Percentiles rank a stretch among this genome's conserved stretches.
These are phyloP conservation scores for Ampelocalamus luodianensis DNA, from an alignment of 176 grass and related monocot genomes.

Conservation along the genomic window DNA sequence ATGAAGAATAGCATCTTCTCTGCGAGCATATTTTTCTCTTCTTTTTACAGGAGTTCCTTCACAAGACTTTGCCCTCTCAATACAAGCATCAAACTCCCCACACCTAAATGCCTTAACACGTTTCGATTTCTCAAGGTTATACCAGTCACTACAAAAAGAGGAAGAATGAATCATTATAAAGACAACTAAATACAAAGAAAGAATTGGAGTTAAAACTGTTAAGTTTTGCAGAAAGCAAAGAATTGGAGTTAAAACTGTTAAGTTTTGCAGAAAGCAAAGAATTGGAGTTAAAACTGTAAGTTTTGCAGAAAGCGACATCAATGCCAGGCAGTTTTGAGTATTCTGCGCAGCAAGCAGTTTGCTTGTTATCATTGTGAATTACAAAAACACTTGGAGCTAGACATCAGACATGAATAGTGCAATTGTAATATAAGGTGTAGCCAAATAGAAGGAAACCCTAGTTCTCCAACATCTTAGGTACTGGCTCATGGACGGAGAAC, in stretches of 20 bases:
- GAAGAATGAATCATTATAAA: slow-evolving; percentile 31
- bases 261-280: background rate
- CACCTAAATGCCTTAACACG: slow-evolving; percentile 85
- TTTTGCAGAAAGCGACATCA: slow-evolving; percentile 18
- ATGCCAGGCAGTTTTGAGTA: background rate
- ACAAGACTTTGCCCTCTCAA: slow-evolving; percentile 72
- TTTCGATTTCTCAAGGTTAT: slow-evolving; percentile 93
- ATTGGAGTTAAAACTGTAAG: background rate
- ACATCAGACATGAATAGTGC: background rate
- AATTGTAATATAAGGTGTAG: background rate
- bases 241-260: background rate
- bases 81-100: slow-evolving; percentile 93
- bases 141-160: slow-evolving; percentile 71
- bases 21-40: slow-evolving; percentile 87
- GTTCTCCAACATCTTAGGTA: slow-evolving; percentile 5
- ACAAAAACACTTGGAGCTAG: background rate
- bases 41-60: slow-evolving; percentile 75
- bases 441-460: background rate
- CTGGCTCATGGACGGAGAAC: background rate
- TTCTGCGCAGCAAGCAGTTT: slow-evolving; percentile 14
- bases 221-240: background rate
- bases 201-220: background rate
- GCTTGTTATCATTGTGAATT: slow-evolving; percentile 6
- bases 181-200: background rate
- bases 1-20: slow-evolving; percentile 90